Percentiles rank a stretch among this genome's conserved stretches.
Evolutionary conservation across 2,329 filamentous ascomycete species (phyloP).

Genomic region (Coccinonectria pachysandricola): DNA sequence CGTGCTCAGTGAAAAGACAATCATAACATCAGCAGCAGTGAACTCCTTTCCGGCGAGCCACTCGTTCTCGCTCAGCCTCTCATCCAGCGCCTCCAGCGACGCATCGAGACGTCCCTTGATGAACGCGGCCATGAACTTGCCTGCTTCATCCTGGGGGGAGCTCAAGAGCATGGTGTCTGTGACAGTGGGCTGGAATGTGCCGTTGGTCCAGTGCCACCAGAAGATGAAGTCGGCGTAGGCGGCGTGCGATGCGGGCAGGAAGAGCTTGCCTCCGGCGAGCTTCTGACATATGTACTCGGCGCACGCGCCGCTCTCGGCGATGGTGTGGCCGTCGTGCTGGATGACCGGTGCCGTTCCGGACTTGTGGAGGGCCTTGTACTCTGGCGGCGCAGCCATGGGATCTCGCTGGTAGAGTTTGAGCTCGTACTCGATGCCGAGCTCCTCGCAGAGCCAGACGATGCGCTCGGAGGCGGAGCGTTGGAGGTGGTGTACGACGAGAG

Average conservation of each 20-base stretch:
- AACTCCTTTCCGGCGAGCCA: constrained; percentile 54
- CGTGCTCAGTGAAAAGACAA: constrained; percentile 49
- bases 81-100: constrained; percentile 40
- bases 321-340: constrained; percentile 38
- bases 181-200: constrained; percentile 31
- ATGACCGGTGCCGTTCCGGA: constrained; percentile 50
- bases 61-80: constrained; percentile 32
- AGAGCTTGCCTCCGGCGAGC: constrained; percentile 39
- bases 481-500: constrained; percentile 41
- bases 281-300: constrained; percentile 51
- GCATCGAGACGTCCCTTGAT: constrained; percentile 23
- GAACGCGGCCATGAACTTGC: constrained; percentile 20
- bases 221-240: constrained; percentile 52
- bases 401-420: constrained; percentile 12
- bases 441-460: constrained; percentile 54
- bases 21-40: constrained; percentile 57
- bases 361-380: constrained; percentile 26
- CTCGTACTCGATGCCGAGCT: constrained; percentile 45
- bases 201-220: constrained; percentile 52
- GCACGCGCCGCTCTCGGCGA: constrained; percentile 51
- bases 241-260: constrained; percentile 31
- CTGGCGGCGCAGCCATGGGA: constrained; percentile 11
- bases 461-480: constrained; percentile 52
- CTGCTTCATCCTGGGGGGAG: constrained; percentile 1
- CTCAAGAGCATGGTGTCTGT: constrained; percentile 26